Conservation (phyloP, 2,329 filamentous ascomycete species). For the Fusarium beomiforme region DNA sequence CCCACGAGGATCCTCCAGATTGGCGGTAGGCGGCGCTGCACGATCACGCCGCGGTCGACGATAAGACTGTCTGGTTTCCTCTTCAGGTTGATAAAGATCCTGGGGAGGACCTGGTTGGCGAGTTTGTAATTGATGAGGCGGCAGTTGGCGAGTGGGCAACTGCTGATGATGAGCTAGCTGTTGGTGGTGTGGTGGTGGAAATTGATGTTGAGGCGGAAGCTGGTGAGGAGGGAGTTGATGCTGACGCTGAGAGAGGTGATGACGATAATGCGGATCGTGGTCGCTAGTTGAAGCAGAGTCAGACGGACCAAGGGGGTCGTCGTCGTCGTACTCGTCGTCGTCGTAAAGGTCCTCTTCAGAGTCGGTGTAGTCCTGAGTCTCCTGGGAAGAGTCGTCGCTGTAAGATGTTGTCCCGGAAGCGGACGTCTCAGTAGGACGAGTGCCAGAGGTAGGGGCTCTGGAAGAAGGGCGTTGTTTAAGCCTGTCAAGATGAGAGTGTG, state of each 20-base stretch:
- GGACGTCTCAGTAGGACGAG: conserved; percentile 42
- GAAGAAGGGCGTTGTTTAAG: conserved; percentile 43
- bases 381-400: conserved; percentile 52
- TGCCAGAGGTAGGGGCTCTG: conserved; percentile 38
- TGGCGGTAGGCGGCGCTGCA: conserved; percentile 59
- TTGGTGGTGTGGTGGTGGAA: conserved; percentile 47
- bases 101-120: conserved; percentile 51
- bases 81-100: conserved; percentile 40
- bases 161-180: conserved; percentile 46
- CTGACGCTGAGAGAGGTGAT: conserved; percentile 48
- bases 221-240: conserved; percentile 47
- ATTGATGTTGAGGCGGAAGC: conserved; percentile 48
- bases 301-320: conserved; percentile 64
- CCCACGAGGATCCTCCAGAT: conserved; percentile 73
- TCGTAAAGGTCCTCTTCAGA: conserved; percentile 50
- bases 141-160: conserved; percentile 47
- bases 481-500: conserved; percentile 36
- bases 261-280: conserved; percentile 34
- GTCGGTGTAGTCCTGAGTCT: conserved; percentile 41
- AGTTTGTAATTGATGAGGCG: conserved; percentile 50
- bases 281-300: conserved; percentile 64
- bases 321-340: conserved; percentile 50
- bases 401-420: conserved; percentile 49
- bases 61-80: conserved; percentile 29
- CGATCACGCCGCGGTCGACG: conserved; percentile 37